Evolutionary conservation across 2,329 filamentous ascomycete species (phyloP).

Genomic region (Colletotrichum sp.): DNA sequence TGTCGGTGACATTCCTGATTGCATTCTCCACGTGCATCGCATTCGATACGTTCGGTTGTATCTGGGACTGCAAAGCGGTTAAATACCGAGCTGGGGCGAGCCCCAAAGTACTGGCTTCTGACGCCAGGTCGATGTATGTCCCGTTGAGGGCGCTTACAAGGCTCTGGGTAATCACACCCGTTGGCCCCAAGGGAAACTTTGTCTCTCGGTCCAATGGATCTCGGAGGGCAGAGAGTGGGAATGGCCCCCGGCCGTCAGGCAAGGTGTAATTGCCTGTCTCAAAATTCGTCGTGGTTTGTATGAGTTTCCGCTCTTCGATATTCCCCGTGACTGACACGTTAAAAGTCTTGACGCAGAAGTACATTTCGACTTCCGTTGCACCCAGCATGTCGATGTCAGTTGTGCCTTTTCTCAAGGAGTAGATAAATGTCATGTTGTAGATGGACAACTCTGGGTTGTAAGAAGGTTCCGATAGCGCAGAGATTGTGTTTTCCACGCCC

Average conservation of each 20-base stretch:
- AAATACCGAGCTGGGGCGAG: neutral
- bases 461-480: neutral
- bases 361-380: conserved; percentile 2
- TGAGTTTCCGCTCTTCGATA: neutral
- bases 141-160: neutral
- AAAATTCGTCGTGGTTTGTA: neutral
- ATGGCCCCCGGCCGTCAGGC: neutral
- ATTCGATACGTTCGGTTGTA: neutral
- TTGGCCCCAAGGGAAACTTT: neutral
- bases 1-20: neutral
- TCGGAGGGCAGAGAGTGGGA: neutral
- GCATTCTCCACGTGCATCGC: neutral
- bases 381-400: neutral
- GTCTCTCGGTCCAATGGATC: neutral
- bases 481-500: neutral
- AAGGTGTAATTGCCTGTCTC: neutral
- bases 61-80: neutral
- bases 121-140: neutral
- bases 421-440: neutral
- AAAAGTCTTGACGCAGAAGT: neutral
- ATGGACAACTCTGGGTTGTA: neutral
- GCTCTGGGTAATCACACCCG: neutral
- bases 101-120: neutral
- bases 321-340: neutral
- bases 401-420: neutral